Base-by-base conservation (phyloP, 2,329 filamentous ascomycete genomes). In the Sclerotinia minor region DNA sequence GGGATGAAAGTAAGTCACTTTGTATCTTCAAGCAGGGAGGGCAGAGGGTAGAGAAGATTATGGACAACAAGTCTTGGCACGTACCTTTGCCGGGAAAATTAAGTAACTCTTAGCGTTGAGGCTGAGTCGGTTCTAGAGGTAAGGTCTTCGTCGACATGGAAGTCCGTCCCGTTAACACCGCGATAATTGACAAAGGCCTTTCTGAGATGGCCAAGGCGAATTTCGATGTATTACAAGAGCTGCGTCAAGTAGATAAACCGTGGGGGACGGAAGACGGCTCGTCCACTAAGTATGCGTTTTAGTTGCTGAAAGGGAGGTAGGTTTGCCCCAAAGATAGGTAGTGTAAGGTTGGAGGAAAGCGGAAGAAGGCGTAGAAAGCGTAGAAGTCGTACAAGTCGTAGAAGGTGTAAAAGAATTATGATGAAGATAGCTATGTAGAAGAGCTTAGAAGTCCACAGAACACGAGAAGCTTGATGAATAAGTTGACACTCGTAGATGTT, bases 91-190 rank as follows among this genome's bases (percentile, higher is more conserved):
- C 32, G 49, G 35, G 35, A 52, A 61, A 15, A 11, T 26, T 7
- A 49, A 26, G 29, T 32, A 44, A 44, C 32, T 38, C n/a, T 35
- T 35, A 49, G 44, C 7, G 32, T 60, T 47, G 64, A 41, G 32
- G 32, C 32, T 60, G 53, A 52, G 54, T 59, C 26, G 44, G n/a
- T 32, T 47, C 50, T 66, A 21, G 29, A 60, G 32, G 32, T 17
- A 66, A 41, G 32, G 53, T 66, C 38, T 50, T 66, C 44, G 64
- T 60, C 44, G 45, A 49, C 29, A 66, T 60, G 6, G 45, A 17
- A 47, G 45, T 49, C 21, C n/a, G 32, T n/a, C 38, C 53, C 44
- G 55, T 47, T 7, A n/a, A 49, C 38, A 60, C 44, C 21, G 64
- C 19, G 24, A 66, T 19, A 50, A 60, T 60, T n/a, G 54, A 60